A percentile compares a stretch with the other conserved stretches of the same genome.
Evolutionary conservation across 306 rosid species (phyloP).

Genomic region (Elaeagnus macrophylla): DNA sequence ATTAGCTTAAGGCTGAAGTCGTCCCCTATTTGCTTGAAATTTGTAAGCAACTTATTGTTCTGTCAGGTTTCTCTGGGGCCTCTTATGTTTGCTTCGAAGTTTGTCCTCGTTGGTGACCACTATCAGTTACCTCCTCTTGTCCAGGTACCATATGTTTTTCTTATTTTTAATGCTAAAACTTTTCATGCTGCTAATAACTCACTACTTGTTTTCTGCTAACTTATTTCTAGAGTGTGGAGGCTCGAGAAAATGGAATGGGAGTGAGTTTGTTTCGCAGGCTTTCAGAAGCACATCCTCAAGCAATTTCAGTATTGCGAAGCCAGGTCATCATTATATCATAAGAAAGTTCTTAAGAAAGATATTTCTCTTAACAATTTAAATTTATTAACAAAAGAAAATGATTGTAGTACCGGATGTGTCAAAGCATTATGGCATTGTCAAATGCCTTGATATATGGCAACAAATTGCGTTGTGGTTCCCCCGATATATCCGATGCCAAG

Average conservation of each 20-base stretch:
- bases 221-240: slow-evolving; percentile 65
- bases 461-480: slow-evolving; percentile 81
- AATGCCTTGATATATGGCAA: slow-evolving; percentile 89
- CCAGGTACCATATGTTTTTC: slow-evolving; percentile 36
- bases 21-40: neutral
- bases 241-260: slow-evolving; percentile 92
- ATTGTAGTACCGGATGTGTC: slow-evolving; percentile 89
- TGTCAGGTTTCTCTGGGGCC: slow-evolving; percentile 92
- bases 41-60: slow-evolving; percentile 13
- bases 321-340: slow-evolving; percentile 42
- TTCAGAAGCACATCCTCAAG: slow-evolving; percentile 89
- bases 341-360: neutral
- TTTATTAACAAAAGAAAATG: slow-evolving; percentile 27
- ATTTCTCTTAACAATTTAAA: slow-evolving; percentile 8
- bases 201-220: slow-evolving; percentile 6
- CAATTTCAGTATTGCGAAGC: slow-evolving; percentile 77
- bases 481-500: slow-evolving; percentile 62
- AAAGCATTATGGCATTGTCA: slow-evolving; percentile 80
- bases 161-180: slow-evolving; percentile 6
- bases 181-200: neutral
- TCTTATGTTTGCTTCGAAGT: slow-evolving; percentile 67
- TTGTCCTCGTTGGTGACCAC: slow-evolving; percentile 95
- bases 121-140: slow-evolving; percentile 95
- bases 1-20: neutral
- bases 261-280: slow-evolving; percentile 85